Evolutionary conservation across 2,329 filamentous ascomycete species (phyloP).

Genomic region (Calonectria hawksworthii): DNA sequence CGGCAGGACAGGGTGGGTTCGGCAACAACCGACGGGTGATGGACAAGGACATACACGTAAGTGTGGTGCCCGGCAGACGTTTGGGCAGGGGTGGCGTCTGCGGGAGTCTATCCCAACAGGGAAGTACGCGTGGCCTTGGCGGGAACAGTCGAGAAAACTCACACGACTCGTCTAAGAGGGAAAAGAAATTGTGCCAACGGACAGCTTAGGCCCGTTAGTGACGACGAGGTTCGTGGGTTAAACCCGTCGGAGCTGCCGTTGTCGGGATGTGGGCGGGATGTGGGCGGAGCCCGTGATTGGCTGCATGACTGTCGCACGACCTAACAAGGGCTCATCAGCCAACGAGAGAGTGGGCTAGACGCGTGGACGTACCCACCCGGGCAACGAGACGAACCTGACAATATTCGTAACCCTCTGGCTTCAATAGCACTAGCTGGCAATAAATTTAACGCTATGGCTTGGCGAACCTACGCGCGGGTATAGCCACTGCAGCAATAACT

Average conservation of each 20-base stretch:
- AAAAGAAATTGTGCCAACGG: not conserved
- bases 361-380: not conserved
- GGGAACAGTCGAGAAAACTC: not conserved
- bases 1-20: not conserved
- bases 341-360: slow-evolving; percentile 3
- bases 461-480: not conserved
- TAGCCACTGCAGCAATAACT: not conserved
- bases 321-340: not conserved
- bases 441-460: not conserved
- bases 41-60: slow-evolving; percentile 1
- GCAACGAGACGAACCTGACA: not conserved
- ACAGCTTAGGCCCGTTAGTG: not conserved
- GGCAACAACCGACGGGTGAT: slow-evolving; percentile 5
- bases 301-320: not conserved
- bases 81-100: not conserved
- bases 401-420: not conserved
- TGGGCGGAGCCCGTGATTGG: not conserved
- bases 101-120: not conserved
- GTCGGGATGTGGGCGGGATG: slow-evolving; percentile 11
- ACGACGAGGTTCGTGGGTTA: not conserved
- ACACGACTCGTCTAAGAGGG: not conserved
- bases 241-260: not conserved
- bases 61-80: not conserved
- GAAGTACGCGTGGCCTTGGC: slow-evolving; percentile 6
- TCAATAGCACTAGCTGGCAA: not conserved